Base-by-base conservation (phyloP, 306 rosid genomes). In the Dalbergia cultrata region DNA sequence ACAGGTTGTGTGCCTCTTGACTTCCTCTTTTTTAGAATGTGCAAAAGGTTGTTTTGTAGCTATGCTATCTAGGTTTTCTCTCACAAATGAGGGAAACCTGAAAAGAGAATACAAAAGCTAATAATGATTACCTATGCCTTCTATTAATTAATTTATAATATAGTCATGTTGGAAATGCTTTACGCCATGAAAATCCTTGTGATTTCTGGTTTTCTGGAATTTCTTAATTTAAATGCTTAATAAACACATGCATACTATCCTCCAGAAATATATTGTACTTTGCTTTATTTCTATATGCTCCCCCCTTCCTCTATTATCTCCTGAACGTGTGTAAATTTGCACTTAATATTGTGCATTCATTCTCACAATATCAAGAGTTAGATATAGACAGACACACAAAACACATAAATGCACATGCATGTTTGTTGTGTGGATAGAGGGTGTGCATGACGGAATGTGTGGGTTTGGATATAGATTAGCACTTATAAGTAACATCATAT, bases 1-100 rank as follows among this genome's bases (percentile, higher is more conserved):
- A 88, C 94, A 95, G 98, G 99, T 95, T 88, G 22, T 85, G 69
- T 75, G 68, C 79, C 76, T 76, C 76, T 82, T 66, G 13, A 35
- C 79, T 35, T 76, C 37, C 35, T 68, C 18, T 47, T 68, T 13
- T 65, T 67, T 39, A 41, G 67, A 69, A 73, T 34, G 66, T 56
- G 78, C 22, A 59, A 69, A 52, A 61, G 43, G 31, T 53, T 81
- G 45, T 80, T 81, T 47, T 72, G 43, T 77, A 56, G 45, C 49
- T 41, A 9, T 76, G 47, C 33, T 68, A 45, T 41, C 67, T 63
- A 59, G 78, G 37, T 63, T 71, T 77, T 56, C 53, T 70, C 79
- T 80, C 77, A 70, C 52, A 66, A 21, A 57, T 66, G 63, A 77
- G 73, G 70, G 53, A 85, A 80, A 77, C 49, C 56, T 52, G 52